Evolutionary conservation across 192 early-diverging fungal genomes (phyloP).

Genomic region (Linnemannia elongata): DNA sequence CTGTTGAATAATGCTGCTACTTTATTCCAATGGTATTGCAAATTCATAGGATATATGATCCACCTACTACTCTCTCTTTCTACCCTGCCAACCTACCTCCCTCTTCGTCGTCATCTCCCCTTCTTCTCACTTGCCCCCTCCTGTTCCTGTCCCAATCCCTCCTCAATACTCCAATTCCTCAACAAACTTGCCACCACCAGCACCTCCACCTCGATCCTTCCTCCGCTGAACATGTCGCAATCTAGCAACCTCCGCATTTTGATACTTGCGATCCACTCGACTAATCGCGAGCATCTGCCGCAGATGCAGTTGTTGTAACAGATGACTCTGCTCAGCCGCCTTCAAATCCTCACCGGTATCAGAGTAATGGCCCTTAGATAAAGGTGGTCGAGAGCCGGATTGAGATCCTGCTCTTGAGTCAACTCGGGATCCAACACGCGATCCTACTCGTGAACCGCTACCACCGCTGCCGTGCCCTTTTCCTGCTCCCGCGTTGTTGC

Average conservation of each 20-base stretch:
- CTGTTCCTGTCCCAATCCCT: conserved; percentile 6
- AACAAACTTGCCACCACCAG: background rate
- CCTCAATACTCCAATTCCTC: background rate
- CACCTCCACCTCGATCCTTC: conserved; percentile 17
- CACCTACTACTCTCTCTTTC: background rate
- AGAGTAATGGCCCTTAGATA: conserved; percentile 37
- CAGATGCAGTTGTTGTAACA: background rate
- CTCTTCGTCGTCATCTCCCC: background rate
- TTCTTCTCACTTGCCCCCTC: background rate
- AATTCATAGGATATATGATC: too few relatives aligned
- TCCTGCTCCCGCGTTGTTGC: background rate
- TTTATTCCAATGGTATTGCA: too few relatives aligned
- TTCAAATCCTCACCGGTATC: conserved; percentile 39
- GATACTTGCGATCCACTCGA: conserved; percentile 40
- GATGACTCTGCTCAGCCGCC: background rate
- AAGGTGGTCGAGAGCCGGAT: conserved; percentile 37
- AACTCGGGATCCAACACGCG: conserved; percentile 15
- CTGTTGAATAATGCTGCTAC: background rate
- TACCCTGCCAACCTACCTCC: background rate
- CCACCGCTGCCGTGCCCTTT: background rate
- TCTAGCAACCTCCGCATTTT: conserved; percentile 47
- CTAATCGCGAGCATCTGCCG: background rate
- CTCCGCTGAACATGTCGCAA: conserved; percentile 52
- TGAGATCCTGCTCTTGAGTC: conserved; percentile 34
- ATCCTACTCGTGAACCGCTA: background rate